A percentile compares a stretch with the other conserved stretches of the same genome.
phyloP scores from a whole-genome alignment of 768 basidiomycete species.

The Clitopilus hobsonii region DNA sequence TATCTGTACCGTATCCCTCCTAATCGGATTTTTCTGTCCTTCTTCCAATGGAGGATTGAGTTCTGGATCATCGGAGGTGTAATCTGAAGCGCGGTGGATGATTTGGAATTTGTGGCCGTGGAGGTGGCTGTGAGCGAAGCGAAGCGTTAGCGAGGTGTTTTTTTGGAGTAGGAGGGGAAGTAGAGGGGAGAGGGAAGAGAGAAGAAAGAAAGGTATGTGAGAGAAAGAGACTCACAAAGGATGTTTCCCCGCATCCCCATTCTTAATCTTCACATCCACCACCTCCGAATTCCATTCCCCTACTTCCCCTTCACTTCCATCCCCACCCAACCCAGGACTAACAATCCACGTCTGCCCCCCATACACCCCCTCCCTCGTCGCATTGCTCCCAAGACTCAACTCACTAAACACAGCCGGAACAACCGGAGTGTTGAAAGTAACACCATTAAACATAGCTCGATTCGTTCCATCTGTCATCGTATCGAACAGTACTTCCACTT shows the following conservation, averaged over 20 bases:
- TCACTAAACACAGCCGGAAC: constrained; percentile 77
- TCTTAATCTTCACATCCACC: constrained; percentile 73
- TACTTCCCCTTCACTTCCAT: constrained; percentile 14
- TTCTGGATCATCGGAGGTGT: constrained; percentile 63
- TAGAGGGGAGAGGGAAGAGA: neutral
- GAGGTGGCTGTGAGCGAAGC: constrained; percentile 60
- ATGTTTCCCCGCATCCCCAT: constrained; percentile 70
- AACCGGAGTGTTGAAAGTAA: constrained; percentile 64
- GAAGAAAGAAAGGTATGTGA: too few species aligned
- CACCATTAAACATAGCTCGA: constrained; percentile 68
- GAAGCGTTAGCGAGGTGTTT: too few species aligned
- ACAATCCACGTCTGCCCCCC: constrained; percentile 77
- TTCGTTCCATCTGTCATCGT: constrained; percentile 87
- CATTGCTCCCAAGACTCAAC: constrained; percentile 72
- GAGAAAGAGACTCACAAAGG: constrained; percentile 62
- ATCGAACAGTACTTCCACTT: constrained; percentile 73
- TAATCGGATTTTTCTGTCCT: constrained; percentile 81
- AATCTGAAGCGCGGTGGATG: constrained; percentile 66
- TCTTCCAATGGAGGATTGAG: constrained; percentile 80
- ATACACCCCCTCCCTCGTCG: constrained; percentile 52
- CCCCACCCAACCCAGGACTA: constrained; percentile 38
- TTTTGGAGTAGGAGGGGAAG: neutral
- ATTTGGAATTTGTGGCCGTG: constrained; percentile 89
- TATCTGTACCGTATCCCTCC: constrained; percentile 86
- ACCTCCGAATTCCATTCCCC: constrained; percentile 35